Percentiles rank a stretch among this genome's conserved stretches.
Conservation (phyloP, 2,329 filamentous ascomycete species). For the Xylaria sp. region DNA sequence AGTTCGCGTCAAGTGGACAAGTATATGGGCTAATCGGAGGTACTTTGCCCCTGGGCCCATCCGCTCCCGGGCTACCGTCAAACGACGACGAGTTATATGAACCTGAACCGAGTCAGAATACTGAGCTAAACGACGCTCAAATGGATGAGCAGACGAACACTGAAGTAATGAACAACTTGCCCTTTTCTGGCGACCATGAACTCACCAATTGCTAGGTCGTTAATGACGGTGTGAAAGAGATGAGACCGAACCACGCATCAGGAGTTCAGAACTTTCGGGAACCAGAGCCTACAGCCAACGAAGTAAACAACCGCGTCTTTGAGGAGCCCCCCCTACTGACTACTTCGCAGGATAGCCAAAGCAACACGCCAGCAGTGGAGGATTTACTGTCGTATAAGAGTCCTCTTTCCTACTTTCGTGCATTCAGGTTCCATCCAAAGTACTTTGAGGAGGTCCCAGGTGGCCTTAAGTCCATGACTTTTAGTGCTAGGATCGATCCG, state of each 20-base stretch:
- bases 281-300: conserved; percentile 21
- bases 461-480: conserved; percentile 85
- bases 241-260: conserved; percentile 15
- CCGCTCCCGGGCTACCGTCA: conserved; percentile 17
- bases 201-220: conserved; percentile 18
- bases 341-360: conserved; percentile 24
- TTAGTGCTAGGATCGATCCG: conserved; percentile 83
- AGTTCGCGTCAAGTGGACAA: conserved; percentile 1
- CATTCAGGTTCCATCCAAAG: conserved; percentile 82
- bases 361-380: conserved; percentile 15
- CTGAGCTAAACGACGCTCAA: conserved; percentile 16
- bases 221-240: conserved; percentile 24
- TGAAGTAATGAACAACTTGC: conserved; percentile 19
- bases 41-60: conserved; percentile 18
- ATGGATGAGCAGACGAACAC: conserved; percentile 12
- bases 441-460: conserved; percentile 64
- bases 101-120: conserved; percentile 20
- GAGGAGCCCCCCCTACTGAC: conserved; percentile 31
- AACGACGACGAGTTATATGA: conserved; percentile 23
- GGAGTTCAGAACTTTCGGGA: conserved; percentile 8
- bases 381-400: conserved; percentile 68
- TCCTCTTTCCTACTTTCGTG: conserved; percentile 74
- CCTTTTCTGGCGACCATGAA: conserved; percentile 3
- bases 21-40: conserved; percentile 13
- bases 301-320: conserved; percentile 32